Evolutionary conservation across 768 basidiomycete genomes (phyloP).

Genomic region (Podaxis sp.): DNA sequence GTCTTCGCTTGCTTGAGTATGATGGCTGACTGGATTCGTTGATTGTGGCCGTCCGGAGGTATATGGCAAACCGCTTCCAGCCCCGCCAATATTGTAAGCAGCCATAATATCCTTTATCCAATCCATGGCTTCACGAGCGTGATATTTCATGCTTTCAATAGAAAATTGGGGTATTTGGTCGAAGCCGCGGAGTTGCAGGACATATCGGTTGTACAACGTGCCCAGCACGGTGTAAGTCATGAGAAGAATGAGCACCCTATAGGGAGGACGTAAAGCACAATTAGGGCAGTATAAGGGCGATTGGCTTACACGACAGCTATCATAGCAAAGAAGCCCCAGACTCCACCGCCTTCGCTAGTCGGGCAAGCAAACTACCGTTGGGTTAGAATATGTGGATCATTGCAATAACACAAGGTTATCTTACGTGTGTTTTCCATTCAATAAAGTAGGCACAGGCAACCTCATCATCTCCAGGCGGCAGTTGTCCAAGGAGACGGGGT

Average conservation of each 20-base stretch:
- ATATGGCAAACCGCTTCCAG: constrained; percentile 21
- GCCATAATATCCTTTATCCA: constrained; percentile 40
- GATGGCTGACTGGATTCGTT: constrained; percentile 43
- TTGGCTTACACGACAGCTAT: constrained; percentile 58
- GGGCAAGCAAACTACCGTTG: constrained; percentile 66
- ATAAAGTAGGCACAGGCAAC: constrained; percentile 75
- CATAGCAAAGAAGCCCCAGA: constrained; percentile 53
- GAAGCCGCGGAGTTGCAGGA: constrained; percentile 67
- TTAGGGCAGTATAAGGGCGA: not conserved
- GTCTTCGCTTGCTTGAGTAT: constrained; percentile 29
- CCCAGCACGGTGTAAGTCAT: constrained; percentile 68
- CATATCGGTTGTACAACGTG: constrained; percentile 76
- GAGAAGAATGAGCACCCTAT: constrained; percentile 55
- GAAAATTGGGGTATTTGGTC: constrained; percentile 74
- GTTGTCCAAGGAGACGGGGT: constrained; percentile 60
- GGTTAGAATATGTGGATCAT: constrained; percentile 1
- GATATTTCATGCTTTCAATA: constrained; percentile 50
- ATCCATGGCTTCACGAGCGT: constrained; percentile 41
- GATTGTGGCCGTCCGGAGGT: constrained; percentile 14
- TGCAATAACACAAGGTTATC: constrained; percentile 20
- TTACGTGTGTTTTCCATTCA: constrained; percentile 82
- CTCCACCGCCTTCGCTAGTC: constrained; percentile 52
- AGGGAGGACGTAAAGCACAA: not conserved
- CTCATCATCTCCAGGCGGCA: constrained; percentile 64
- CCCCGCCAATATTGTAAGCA: constrained; percentile 21